A percentile compares a stretch with the other conserved stretches of the same genome.
These are phyloP conservation scores for Fusarium penzigii DNA, from an alignment of 2,329 filamentous ascomycete genomes.

Conservation along the genomic window DNA sequence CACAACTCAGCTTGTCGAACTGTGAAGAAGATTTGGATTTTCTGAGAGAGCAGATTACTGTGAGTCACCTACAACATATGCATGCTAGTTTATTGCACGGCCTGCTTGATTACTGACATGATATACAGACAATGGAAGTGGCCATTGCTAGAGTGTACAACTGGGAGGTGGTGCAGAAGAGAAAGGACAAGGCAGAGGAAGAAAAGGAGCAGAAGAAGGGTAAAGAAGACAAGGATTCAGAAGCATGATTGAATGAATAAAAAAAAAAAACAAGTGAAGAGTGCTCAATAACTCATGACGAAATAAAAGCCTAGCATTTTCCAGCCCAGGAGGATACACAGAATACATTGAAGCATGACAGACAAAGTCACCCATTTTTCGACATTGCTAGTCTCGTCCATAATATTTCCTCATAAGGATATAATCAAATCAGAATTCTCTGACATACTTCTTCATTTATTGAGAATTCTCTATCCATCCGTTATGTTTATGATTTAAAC, in stretches of 20 bases:
- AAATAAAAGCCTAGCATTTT: too few species aligned
- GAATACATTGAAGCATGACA: too few species aligned
- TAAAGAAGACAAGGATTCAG: constrained; percentile 39
- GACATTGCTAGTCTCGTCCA: too few species aligned
- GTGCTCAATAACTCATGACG: too few species aligned
- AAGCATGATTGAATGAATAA: constrained; percentile 20
- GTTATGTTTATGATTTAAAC: too few species aligned
- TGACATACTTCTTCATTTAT: too few species aligned
- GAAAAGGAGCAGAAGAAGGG: constrained; percentile 45
- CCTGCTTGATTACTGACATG: constrained; percentile 8
- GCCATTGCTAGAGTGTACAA: constrained; percentile 98
- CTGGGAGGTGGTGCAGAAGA: constrained; percentile 95
- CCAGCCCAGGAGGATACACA: too few species aligned
- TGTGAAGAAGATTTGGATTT: constrained; percentile 98
- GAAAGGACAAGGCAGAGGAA: constrained; percentile 80
- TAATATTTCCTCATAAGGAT: too few species aligned
- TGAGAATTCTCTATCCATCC: too few species aligned
- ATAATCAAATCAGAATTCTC: too few species aligned
- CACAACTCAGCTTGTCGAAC: constrained; percentile 77
- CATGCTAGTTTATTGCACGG: not conserved
- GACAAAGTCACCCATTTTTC: too few species aligned
- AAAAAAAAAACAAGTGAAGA: constrained; percentile 3
- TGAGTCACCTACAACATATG: constrained; percentile 44
- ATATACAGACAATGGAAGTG: constrained; percentile 85
- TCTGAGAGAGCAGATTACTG: constrained; percentile 92